Evolutionary conservation across 371 early-diverging fungal genomes (phyloP), one percentile per base, ranked within the genome.

Genomic region (Lichtheimia corymbifera): DNA sequence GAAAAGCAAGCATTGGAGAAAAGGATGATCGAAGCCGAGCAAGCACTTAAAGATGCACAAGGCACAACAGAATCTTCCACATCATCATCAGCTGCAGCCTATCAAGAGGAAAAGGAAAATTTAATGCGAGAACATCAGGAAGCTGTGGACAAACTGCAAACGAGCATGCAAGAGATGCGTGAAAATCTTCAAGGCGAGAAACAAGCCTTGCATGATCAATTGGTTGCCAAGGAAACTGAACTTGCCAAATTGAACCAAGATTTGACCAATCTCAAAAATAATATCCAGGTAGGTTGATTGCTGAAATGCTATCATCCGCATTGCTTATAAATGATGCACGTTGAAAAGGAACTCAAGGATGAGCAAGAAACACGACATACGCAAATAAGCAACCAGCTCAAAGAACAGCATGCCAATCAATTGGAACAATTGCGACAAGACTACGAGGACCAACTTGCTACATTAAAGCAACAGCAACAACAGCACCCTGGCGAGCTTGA

Each of bases 351-450:
- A 30, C 57, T 68, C 52, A 63, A 68, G 50, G 58, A 61, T 28
- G 52, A 52, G 27, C 68, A 68, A 49, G 63, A 68, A 42, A 50
- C 47, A n/a, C 64, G 68, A 14, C 28, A 64, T 22, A 64, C 68
- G 11, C 49, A 30, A 13, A 27, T 64, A n/a, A 56, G 61, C 3
- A 61, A 58, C 47, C 64, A 68, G 50, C 61, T 68, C 15, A 60
- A 61, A 13, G 55, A 60, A 42, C 51, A 64, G n/a, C 64, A 64
- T 40, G 59, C 58, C 12, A 60, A 58, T 12, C 62, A 66, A 40
- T 50, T 56, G 14, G 62, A 62, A 9, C 40, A 35, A 20, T 28
- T 66, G 50, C 49, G 52, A 17, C 17, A 49, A 42, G 66, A 54
- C 5, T 66, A 66, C 42, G 62, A 66, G 42, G 27, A 41, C 6